Evolutionary conservation across 164 flowering plant genomes (phyloP), one percentile per base, ranked within the genome.

Genomic region (Sedum album): DNA sequence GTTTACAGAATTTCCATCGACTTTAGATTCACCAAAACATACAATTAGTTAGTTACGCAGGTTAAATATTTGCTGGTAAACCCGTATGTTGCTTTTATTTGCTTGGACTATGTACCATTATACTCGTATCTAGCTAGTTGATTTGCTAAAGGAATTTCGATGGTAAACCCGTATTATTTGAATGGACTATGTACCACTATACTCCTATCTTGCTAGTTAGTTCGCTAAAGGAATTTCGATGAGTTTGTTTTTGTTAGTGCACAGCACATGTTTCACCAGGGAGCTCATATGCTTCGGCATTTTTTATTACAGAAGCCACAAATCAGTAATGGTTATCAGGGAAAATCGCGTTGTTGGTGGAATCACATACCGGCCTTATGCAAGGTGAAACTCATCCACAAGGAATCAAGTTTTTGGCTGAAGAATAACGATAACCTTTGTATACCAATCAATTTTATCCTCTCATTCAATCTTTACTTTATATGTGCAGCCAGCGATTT

Each of bases 291-390:
- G 23, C 39, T 66, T 66, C 51, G 41, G 51, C 25, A n/a, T 66
- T 57, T 64, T 20, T 70, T 74, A 35, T 69, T 73, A 74, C 94
- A 95, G 99, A 78, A 90, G 76, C 78, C 99, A 95, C 76, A 95
- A 95, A 66, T 95, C 99, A 26, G 88, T 95, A n/a, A 92, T 95
- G 97, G 92, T 95, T 63, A 81, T 92, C 62, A 84, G 95, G 76
- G 82, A 85, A 28, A 85, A 86, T 77, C 84, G 51, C 13, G 99
- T 95, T 70, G 99, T 95, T 78, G 99, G 99, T 73, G 97, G 99
- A 69, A 95, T 95, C 72, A 95, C 99, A 39, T 95, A 88, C 72
- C 93, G 99, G 11, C 99, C 99, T 49, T 90, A 95, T 83, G 55
- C 68, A 76, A 90, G 97, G 99, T 92, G 73, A 76, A 41, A 39